Percentiles rank a stretch among this genome's conserved stretches.
These are phyloP conservation scores for Fraxinus velutina DNA, from an alignment of 305 asterid species.

Conservation along the genomic window DNA sequence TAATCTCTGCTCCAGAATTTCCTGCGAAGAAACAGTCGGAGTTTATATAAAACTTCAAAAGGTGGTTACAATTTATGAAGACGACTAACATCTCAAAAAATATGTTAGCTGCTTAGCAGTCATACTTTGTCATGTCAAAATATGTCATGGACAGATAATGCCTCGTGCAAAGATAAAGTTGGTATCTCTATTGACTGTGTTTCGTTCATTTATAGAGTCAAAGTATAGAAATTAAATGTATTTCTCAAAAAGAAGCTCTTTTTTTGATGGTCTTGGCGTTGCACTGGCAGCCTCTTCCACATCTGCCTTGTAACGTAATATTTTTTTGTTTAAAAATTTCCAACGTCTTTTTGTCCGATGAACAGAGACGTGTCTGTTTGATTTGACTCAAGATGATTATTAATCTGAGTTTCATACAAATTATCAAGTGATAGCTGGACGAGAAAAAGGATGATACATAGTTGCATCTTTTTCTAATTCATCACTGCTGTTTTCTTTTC, in stretches of 20 bases:
- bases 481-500: conserved; percentile 1
- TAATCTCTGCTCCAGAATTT: conserved; percentile 8
- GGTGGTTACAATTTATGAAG: conserved; percentile 13
- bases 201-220: conserved; percentile 2
- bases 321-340: neutral
- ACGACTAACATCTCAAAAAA: neutral
- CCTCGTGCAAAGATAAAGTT: conserved; percentile 1
- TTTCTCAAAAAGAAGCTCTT: conserved; percentile 8
- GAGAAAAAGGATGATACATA: conserved; percentile 10
- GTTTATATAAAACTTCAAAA: neutral
- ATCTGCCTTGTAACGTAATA: neutral
- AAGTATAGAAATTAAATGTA: conserved; percentile 3
- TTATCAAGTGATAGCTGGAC: conserved; percentile 11
- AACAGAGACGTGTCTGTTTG: conserved; percentile 6
- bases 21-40: neutral
- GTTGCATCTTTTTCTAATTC: conserved; percentile 9
- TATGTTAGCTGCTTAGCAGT: neutral
- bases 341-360: conserved; percentile 11
- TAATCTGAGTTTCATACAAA: conserved; percentile 12
- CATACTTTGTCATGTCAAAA: conserved; percentile 5
- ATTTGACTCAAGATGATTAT: conserved; percentile 3
- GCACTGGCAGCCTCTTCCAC: neutral
- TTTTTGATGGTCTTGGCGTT: conserved; percentile 9
- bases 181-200: conserved; percentile 6
- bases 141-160: neutral